Evolutionary conservation across 805 yeast species (phyloP), one percentile per base, ranked within the genome.

Genomic region (Candida berthetii): DNA sequence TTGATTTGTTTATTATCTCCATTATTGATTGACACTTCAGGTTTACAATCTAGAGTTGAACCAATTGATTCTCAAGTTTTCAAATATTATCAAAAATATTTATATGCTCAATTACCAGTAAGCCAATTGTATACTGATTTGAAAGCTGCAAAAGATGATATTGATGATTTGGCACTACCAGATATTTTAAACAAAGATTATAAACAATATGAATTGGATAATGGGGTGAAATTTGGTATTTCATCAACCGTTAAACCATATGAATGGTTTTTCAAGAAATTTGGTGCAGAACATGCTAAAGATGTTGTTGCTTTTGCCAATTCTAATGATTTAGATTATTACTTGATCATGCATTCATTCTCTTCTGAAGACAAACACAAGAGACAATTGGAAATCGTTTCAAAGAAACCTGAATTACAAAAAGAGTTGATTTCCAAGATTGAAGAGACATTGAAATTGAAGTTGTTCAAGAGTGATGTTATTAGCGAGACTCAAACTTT

Each of bases 171-270:
- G 31, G 53, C 75, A 1, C 59, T 79, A 5, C 50, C 50, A 5
- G 95, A 88, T 39, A 60, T 93, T 7, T 64, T 93, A 32, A 66
- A 81, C 36, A 90, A 89, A 59, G 99, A 91, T 57, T 91, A 85
- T 62, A 91, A 91, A 57, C 78, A 78, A 53, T 89, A 83, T 65
- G 60, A 55, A 4, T 68, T 69, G 40, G 46, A 38, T 3, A 43
- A 48, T 20, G 67, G 61, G 9, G 60, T 52, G 3, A 60, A 48
- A 4, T 68, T 88, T 11, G 98, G 98, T 0, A 82, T 91, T 52
- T 76, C 90, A 37, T 83, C 96, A 0, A 63, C 82, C 9, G 85
- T 83, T 2, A 81, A 76, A 56, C 69, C 87, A 0, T 59, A 83
- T 24, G 61, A 64, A 6, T 83, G 39, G 68, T 46, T 36, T 11